Conservation (phyloP, 2,329 filamentous ascomycete genomes). For the Alternaria ventricosa region DNA sequence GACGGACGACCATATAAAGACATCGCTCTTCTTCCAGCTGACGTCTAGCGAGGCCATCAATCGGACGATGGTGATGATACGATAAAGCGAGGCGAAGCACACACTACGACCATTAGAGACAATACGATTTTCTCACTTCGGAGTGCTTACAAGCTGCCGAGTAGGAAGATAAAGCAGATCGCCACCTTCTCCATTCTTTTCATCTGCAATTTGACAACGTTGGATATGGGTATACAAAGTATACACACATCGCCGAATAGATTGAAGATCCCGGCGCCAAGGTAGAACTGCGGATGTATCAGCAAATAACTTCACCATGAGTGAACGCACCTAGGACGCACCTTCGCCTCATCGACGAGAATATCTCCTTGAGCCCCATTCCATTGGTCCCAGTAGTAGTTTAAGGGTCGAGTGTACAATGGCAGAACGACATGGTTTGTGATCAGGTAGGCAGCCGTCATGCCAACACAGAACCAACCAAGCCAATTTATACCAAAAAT, state of each 20-base stretch:
- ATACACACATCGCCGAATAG: neutral
- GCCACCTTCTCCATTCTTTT: slow-evolving; percentile 28
- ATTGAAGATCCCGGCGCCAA: neutral
- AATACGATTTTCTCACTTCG: neutral
- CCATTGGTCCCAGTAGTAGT: neutral
- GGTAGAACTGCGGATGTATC: neutral
- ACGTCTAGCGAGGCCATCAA: slow-evolving; percentile 25
- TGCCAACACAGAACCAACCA: slow-evolving; percentile 2
- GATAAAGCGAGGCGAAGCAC: slow-evolving; percentile 34
- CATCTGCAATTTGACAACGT: slow-evolving; percentile 19
- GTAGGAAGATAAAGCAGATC: slow-evolving; percentile 29
- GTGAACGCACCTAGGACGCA: too few relatives aligned
- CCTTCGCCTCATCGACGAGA: neutral
- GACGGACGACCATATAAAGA: slow-evolving; percentile 36
- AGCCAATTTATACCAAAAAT: neutral
- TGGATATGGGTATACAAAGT: slow-evolving; percentile 10
- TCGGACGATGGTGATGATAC: slow-evolving; percentile 30
- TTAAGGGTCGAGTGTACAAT: neutral
- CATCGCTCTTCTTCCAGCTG: slow-evolving; percentile 34
- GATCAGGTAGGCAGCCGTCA: neutral
- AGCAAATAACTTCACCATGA: too few relatives aligned
- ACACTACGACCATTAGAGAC: neutral
- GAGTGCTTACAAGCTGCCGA: slow-evolving; percentile 28
- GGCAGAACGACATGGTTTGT: neutral
- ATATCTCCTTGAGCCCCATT: neutral